Percentiles rank a stretch among this genome's conserved stretches.
Conservation (phyloP, 257 asterid genomes). For the Nicotiana obtusifolia region DNA sequence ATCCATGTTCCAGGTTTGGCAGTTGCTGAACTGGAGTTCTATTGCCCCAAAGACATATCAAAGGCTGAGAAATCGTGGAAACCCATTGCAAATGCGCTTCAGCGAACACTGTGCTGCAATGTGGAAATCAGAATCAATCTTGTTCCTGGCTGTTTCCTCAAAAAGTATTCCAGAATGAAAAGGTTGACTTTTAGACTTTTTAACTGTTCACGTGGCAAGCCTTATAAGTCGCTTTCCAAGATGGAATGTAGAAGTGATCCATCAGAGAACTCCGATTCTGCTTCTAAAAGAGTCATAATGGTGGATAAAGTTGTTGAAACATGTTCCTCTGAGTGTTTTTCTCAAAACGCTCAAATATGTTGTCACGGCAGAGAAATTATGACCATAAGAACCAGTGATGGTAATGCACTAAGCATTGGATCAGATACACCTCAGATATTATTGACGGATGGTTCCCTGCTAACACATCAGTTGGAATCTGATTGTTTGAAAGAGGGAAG, state of each 20-base stretch:
- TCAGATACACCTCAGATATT: slow-evolving; percentile 21
- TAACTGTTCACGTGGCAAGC: slow-evolving; percentile 56
- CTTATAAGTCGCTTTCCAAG: slow-evolving; percentile 35
- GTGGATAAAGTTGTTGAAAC: slow-evolving; percentile 45
- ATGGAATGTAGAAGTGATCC: slow-evolving; percentile 40
- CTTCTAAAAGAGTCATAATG: slow-evolving; percentile 31
- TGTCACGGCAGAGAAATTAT: slow-evolving; percentile 46
- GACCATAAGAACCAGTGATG: slow-evolving; percentile 47
- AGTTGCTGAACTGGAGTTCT: slow-evolving; percentile 72
- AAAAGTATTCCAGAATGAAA: slow-evolving; percentile 27
- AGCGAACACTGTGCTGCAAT: slow-evolving; percentile 55
- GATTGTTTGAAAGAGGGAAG: slow-evolving; percentile 20
- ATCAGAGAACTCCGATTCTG: slow-evolving; percentile 33
- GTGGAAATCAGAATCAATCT: slow-evolving; percentile 69
- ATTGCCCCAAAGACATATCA: slow-evolving; percentile 45
- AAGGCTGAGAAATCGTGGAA: slow-evolving; percentile 91
- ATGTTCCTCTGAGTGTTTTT: slow-evolving; percentile 52
- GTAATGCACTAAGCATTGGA: slow-evolving; percentile 52
- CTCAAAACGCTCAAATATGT: slow-evolving; percentile 41
- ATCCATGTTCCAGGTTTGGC: slow-evolving; percentile 46
- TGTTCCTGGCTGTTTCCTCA: slow-evolving; percentile 15
- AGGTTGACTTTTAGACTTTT: slow-evolving; percentile 45
- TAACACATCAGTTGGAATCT: slow-evolving; percentile 15
- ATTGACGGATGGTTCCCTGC: slow-evolving; percentile 12
- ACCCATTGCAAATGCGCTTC: slow-evolving; percentile 71